Percentiles rank a stretch among this genome's conserved stretches.
These are phyloP conservation scores for Aspergillus sparsus DNA, from an alignment of 495 filamentous ascomycete species.

Conservation along the genomic window DNA sequence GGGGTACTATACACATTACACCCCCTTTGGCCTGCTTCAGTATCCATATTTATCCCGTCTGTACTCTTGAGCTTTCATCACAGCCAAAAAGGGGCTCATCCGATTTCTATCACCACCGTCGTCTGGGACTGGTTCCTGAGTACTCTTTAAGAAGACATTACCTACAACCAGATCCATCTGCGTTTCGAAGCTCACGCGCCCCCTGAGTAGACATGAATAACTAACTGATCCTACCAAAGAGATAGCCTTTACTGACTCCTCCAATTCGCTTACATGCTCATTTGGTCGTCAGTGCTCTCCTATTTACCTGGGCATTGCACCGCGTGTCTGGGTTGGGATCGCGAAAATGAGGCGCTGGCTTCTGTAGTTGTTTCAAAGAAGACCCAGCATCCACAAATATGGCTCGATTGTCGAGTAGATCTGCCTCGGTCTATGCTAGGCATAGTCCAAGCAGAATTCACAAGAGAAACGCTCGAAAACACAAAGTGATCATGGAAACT, in stretches of 20 bases:
- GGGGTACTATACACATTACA: neutral
- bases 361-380: constrained; percentile 25
- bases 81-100: constrained; percentile 1
- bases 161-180: neutral
- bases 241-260: neutral
- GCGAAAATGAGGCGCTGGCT: constrained; percentile 21
- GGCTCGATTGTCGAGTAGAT: constrained; percentile 41
- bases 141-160: neutral
- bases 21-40: neutral
- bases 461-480: constrained; percentile 45
- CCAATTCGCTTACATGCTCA: neutral
- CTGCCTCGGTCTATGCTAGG: constrained; percentile 36
- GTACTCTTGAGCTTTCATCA: neutral
- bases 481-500: constrained; percentile 60
- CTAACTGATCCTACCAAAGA: constrained; percentile 17
- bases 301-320: constrained; percentile 10
- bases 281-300: neutral
- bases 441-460: constrained; percentile 36
- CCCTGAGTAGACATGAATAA: constrained; percentile 22
- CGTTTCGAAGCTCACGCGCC: neutral
- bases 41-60: neutral
- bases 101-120: neutral
- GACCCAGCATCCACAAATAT: constrained; percentile 30
- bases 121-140: neutral
- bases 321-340: constrained; percentile 5